These are phyloP conservation scores for Trypanosoma rangeli DNA, from an alignment of 208 protist genomes.

Conservation along the genomic window DNA sequence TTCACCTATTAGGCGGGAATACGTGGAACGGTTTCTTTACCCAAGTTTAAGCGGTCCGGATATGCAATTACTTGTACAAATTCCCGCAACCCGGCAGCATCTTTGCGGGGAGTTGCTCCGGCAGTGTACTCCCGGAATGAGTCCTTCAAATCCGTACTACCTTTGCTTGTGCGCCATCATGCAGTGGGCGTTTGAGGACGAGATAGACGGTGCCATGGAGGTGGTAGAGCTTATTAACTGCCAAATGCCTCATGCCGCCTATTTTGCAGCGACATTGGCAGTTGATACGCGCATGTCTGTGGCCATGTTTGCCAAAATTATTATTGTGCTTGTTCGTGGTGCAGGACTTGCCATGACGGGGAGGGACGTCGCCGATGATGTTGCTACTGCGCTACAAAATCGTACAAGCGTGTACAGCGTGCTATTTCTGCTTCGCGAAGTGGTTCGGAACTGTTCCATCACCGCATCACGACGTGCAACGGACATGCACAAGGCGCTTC, in stretches of 20 bases:
- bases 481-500: conserved; percentile 85
- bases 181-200: conserved; percentile 77
- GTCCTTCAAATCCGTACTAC: conserved; percentile 77
- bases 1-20: conserved; percentile 88
- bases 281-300: conserved; percentile 87
- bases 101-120: conserved; percentile 70
- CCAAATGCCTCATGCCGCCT: conserved; percentile 90
- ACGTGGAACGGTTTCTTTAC: conserved; percentile 88
- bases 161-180: conserved; percentile 86
- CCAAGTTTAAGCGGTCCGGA: conserved; percentile 79
- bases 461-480: conserved; percentile 68
- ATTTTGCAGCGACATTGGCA: conserved; percentile 81
- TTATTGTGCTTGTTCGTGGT: conserved; percentile 80
- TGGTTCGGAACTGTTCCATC: conserved; percentile 83
- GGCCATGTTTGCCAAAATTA: conserved; percentile 85
- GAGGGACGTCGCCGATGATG: conserved; percentile 64
- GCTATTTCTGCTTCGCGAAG: conserved; percentile 82
- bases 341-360: conserved; percentile 88
- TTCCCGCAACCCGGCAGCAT: conserved; percentile 70
- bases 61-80: conserved; percentile 71
- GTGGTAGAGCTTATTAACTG: conserved; percentile 79
- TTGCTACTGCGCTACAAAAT: conserved; percentile 62
- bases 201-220: conserved; percentile 77
- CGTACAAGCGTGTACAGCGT: conserved; percentile 89
- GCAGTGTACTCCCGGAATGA: conserved; percentile 77